Percentiles rank a stretch among this genome's conserved stretches.
phyloP scores from a whole-genome alignment of 148 eudicot genomes.

The Silene uniflora region DNA sequence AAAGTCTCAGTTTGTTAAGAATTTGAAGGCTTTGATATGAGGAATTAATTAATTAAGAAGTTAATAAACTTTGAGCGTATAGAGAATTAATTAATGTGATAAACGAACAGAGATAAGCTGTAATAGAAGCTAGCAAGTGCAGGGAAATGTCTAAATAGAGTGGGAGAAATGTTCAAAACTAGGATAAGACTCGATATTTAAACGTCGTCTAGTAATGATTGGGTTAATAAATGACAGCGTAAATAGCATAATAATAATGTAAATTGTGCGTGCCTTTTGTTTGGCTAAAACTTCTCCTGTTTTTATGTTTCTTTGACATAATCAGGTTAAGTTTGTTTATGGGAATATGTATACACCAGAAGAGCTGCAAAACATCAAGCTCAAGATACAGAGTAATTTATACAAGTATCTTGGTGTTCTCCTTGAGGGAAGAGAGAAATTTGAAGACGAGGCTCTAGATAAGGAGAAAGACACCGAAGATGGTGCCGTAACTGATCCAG shows the following conservation, averaged over 20 bases:
- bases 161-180: neutral
- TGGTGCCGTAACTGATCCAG: conserved; percentile 8
- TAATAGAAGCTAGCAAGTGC: too few relatives aligned
- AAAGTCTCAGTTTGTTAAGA: too few relatives aligned
- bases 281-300: neutral
- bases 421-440: conserved; percentile 86
- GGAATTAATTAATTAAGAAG: too few relatives aligned
- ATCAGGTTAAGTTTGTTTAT: conserved; percentile 80
- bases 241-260: neutral
- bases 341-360: conserved; percentile 66
- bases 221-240: neutral
- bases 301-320: conserved; percentile 16
- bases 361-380: conserved; percentile 80
- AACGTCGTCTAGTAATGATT: too few relatives aligned
- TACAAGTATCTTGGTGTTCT: conserved; percentile 83
- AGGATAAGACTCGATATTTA: neutral
- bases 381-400: conserved; percentile 91
- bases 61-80: too few relatives aligned
- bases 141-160: too few relatives aligned
- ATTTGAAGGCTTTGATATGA: too few relatives aligned
- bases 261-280: neutral
- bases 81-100: too few relatives aligned
- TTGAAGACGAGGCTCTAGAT: conserved; percentile 69
- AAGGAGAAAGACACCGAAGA: conserved; percentile 26
- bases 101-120: too few relatives aligned